Evolutionary conservation across 2,329 filamentous ascomycete species (phyloP).

Genomic region (Aspergillus glaucus): DNA sequence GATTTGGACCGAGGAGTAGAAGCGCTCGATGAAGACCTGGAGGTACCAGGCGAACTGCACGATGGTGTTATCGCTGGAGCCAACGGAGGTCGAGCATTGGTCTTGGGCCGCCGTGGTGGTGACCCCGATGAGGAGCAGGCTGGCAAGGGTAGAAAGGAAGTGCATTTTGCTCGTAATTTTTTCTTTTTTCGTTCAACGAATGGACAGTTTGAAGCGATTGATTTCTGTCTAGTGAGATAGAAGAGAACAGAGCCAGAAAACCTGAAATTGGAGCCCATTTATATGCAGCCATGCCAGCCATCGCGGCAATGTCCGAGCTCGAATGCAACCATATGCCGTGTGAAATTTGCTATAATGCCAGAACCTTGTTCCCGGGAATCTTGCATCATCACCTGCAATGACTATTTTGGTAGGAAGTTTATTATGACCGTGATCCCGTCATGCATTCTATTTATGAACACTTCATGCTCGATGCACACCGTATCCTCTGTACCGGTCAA

Average conservation of each 20-base stretch:
- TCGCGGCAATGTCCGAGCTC: not conserved
- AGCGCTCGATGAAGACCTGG: constrained; percentile 17
- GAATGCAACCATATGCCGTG: not conserved
- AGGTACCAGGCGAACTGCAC: constrained; percentile 19
- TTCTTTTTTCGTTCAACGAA: not conserved
- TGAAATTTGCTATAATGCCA: not conserved
- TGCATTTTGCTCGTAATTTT: not conserved
- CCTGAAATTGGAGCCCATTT: too few species aligned
- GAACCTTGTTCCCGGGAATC: not conserved
- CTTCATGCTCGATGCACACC: too few species aligned
- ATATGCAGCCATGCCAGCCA: too few species aligned
- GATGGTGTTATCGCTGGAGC: constrained; percentile 13
- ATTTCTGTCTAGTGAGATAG: not conserved
- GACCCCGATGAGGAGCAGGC: not conserved
- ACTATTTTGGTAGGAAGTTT: not conserved
- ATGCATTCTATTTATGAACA: too few species aligned
- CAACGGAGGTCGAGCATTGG: constrained; percentile 1
- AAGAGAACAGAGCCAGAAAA: not conserved
- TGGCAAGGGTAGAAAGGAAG: not conserved
- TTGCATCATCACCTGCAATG: not conserved
- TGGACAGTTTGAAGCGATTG: not conserved
- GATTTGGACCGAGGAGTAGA: constrained; percentile 15
- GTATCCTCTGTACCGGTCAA: too few species aligned
- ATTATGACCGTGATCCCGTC: too few species aligned
- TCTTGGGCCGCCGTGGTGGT: not conserved